Evolutionary conservation across 2,329 filamentous ascomycete species (phyloP).

Genomic region (Botrytis elliptica): DNA sequence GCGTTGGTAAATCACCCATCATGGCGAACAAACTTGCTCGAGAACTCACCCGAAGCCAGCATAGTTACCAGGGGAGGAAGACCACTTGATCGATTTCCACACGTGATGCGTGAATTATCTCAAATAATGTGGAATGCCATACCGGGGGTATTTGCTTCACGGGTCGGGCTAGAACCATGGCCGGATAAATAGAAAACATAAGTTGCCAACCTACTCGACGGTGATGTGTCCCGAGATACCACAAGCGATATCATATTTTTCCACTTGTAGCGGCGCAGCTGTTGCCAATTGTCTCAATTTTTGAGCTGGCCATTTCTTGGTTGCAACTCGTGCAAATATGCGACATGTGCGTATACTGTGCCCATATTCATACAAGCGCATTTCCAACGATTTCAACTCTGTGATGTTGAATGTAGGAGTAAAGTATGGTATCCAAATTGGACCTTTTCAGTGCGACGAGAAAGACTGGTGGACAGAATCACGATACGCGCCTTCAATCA

Average conservation of each 20-base stretch:
- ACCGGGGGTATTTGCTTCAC: not conserved
- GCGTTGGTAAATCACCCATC: not conserved
- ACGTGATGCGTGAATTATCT: slow-evolving; percentile 5
- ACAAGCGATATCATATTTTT: slow-evolving; percentile 30
- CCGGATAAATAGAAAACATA: slow-evolving; percentile 8
- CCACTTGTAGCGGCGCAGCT: slow-evolving; percentile 21
- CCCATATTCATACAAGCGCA: not conserved
- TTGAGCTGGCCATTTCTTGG: not conserved
- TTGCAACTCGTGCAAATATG: not conserved
- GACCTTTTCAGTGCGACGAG: not conserved
- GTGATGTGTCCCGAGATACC: slow-evolving; percentile 34
- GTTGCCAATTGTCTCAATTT: slow-evolving; percentile 9
- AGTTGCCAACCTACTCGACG: slow-evolving; percentile 33
- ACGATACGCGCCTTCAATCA: not conserved
- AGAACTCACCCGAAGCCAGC: not conserved
- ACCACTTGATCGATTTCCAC: not conserved
- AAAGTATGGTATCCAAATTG: not conserved
- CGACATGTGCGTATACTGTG: not conserved
- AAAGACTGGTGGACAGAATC: not conserved
- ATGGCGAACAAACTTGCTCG: not conserved
- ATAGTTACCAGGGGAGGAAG: not conserved
- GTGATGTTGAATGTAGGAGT: not conserved
- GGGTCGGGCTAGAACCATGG: not conserved
- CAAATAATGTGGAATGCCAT: not conserved
- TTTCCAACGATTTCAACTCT: not conserved